phyloP scores from a whole-genome alignment of 1,284 basidiomycete genomes.

The Sphagnurus paluster region DNA sequence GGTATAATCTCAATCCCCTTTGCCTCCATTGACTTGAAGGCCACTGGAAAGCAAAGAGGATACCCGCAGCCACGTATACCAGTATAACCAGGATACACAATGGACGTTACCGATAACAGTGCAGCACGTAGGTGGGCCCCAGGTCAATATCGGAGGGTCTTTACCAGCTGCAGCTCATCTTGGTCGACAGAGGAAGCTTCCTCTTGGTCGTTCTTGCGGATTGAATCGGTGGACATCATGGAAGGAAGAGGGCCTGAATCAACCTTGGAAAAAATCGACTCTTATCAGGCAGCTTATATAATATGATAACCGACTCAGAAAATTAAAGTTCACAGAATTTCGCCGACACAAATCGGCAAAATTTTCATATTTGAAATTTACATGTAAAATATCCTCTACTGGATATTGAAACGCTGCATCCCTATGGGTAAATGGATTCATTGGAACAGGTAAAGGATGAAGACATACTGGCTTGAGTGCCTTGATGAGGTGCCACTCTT shows the following conservation, averaged over 20 bases:
- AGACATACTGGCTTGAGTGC: slow-evolving; percentile 80
- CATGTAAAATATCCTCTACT: slow-evolving; percentile 26
- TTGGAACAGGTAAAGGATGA: background rate
- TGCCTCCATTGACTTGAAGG: slow-evolving; percentile 26
- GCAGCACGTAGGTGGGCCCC: slow-evolving; percentile 31
- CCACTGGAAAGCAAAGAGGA: slow-evolving; percentile 44
- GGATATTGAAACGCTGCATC: slow-evolving; percentile 48
- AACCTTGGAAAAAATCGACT: background rate
- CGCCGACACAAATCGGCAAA: too few species aligned
- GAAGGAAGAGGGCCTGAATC: background rate
- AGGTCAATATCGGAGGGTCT: slow-evolving; percentile 26
- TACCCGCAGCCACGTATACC: slow-evolving; percentile 83
- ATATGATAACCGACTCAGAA: too few species aligned
- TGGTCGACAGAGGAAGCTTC: slow-evolving; percentile 38
- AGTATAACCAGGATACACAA: slow-evolving; percentile 54
- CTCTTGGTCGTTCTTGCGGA: slow-evolving; percentile 21
- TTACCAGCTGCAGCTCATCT: slow-evolving; percentile 69
- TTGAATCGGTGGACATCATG: slow-evolving; percentile 22
- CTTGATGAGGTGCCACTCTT: slow-evolving; percentile 96
- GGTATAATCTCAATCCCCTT: slow-evolving; percentile 89
- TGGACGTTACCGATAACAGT: slow-evolving; percentile 69
- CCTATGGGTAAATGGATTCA: slow-evolving; percentile 4
- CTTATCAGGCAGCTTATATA: slow-evolving; percentile 6
- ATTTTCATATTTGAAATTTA: too few species aligned
- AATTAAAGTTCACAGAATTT: too few species aligned